phyloP scores from a whole-genome alignment of 2,329 filamentous ascomycete species.

The Fusarium torreyae region DNA sequence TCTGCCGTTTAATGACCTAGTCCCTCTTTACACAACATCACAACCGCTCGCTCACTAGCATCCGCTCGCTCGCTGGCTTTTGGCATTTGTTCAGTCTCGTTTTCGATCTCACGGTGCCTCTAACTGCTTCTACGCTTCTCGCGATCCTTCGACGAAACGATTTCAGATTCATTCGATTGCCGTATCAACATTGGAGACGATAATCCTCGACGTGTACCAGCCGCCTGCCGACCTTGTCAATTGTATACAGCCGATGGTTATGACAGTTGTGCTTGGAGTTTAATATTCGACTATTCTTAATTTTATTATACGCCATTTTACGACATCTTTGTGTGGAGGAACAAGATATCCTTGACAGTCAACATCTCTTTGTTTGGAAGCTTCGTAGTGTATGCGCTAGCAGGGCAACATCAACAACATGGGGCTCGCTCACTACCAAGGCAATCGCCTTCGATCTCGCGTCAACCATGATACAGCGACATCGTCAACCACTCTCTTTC shows the following conservation, averaged over 20 bases:
- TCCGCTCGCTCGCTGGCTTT: slow-evolving; percentile 42
- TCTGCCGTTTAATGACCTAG: slow-evolving; percentile 34
- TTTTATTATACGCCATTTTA: slow-evolving; percentile 30
- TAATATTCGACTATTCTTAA: slow-evolving; percentile 43
- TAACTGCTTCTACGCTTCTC: slow-evolving; percentile 33
- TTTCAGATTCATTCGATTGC: slow-evolving; percentile 31
- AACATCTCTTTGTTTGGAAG: slow-evolving; percentile 27
- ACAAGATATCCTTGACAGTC: slow-evolving; percentile 14
- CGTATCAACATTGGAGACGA: slow-evolving; percentile 33
- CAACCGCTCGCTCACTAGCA: slow-evolving; percentile 35
- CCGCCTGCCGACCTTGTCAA: slow-evolving; percentile 23
- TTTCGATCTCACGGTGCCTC: slow-evolving; percentile 20
- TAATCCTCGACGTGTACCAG: slow-evolving; percentile 24
- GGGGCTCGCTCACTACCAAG: slow-evolving; percentile 39
- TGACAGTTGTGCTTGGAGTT: slow-evolving; percentile 35
- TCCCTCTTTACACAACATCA: slow-evolving; percentile 46
- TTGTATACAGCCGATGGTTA: slow-evolving; percentile 45
- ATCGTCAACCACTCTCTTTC: slow-evolving; percentile 32
- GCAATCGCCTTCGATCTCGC: slow-evolving; percentile 49
- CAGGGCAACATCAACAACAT: slow-evolving; percentile 34
- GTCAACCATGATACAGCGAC: slow-evolving; percentile 41
- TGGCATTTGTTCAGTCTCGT: slow-evolving; percentile 31
- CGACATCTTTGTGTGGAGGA: slow-evolving; percentile 29
- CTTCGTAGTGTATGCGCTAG: slow-evolving; percentile 27
- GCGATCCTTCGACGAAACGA: slow-evolving; percentile 44